A percentile compares a stretch with the other conserved stretches of the same genome.
These are phyloP conservation scores for Schwanniomyces polymorphus DNA, from an alignment of 805 yeast species.

Conservation along the genomic window DNA sequence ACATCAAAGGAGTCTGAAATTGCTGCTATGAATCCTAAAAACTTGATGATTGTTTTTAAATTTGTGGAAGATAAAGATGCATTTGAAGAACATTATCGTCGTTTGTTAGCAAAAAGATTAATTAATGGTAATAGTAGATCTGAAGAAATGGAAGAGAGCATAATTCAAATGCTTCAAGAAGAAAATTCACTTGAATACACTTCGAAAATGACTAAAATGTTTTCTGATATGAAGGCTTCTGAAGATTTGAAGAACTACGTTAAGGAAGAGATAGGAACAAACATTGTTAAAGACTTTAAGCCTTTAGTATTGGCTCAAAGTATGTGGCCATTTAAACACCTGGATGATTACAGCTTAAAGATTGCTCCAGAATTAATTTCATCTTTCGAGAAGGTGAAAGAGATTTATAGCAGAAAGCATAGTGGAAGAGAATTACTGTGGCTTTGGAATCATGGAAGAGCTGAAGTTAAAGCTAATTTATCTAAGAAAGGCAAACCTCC, in stretches of 20 bases:
- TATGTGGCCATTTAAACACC: constrained; percentile 77
- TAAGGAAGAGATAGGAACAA: constrained; percentile 38
- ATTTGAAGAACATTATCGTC: constrained; percentile 89
- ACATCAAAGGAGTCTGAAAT: constrained; percentile 67
- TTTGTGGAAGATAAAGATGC: constrained; percentile 93
- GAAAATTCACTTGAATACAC: constrained; percentile 93
- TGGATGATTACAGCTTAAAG: constrained; percentile 40
- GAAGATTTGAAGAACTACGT: constrained; percentile 67
- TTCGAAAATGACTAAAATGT: constrained; percentile 92
- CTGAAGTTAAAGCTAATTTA: constrained; percentile 85
- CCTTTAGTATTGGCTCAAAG: constrained; percentile 83
- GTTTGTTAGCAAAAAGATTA: constrained; percentile 83
- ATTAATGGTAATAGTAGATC: constrained; percentile 84
- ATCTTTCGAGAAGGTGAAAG: constrained; percentile 66
- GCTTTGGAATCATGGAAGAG: constrained; percentile 94
- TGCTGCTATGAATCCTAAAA: constrained; percentile 77
- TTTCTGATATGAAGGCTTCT: constrained; percentile 86
- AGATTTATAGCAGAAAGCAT: constrained; percentile 72
- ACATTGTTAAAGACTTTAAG: constrained; percentile 47
- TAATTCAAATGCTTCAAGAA: constrained; percentile 82
- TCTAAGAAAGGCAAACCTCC: constrained; percentile 81
- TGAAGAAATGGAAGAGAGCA: constrained; percentile 80
- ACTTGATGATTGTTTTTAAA: constrained; percentile 82
- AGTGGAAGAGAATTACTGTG: constrained; percentile 88
- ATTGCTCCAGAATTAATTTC: constrained; percentile 68